phyloP scores from a whole-genome alignment of 2,329 filamentous ascomycete genomes.

The Dothistroma septosporum region DNA sequence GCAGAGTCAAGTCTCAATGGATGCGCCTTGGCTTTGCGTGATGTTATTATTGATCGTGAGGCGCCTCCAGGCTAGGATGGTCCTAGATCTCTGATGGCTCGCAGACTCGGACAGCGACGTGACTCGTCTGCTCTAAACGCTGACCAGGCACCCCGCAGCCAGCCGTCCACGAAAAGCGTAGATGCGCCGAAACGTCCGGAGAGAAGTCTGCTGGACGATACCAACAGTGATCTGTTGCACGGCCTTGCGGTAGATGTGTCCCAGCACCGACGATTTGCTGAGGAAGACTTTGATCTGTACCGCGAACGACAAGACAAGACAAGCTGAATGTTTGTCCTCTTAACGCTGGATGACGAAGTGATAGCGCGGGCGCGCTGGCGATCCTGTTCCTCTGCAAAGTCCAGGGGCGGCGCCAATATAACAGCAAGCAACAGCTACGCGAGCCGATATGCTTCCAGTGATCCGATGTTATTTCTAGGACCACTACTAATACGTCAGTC shows the following conservation, averaged over 20 bases:
- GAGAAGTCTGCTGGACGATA: background rate
- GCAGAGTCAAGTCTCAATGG: background rate
- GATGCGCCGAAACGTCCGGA: background rate
- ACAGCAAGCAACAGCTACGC: conserved; percentile 1
- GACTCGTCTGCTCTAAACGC: background rate
- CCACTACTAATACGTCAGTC: background rate
- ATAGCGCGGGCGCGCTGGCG: background rate
- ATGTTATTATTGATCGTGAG: conserved; percentile 5
- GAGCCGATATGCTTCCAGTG: conserved; percentile 2
- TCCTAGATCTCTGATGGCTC: background rate
- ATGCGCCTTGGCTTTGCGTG: background rate
- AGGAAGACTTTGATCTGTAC: background rate
- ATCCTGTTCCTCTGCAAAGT: conserved; percentile 1
- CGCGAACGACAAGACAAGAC: background rate
- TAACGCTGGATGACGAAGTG: background rate
- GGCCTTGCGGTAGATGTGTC: background rate
- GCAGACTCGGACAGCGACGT: background rate
- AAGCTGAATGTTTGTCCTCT: background rate
- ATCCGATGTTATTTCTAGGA: background rate
- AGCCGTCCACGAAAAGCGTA: background rate
- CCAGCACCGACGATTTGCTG: background rate
- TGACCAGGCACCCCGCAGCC: background rate
- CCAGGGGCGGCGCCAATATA: conserved; percentile 3
- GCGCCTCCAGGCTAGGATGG: background rate
- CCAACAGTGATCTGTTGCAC: background rate